Conservation (phyloP, 2,329 filamentous ascomycete genomes). For the Cercospora sojina region DNA sequence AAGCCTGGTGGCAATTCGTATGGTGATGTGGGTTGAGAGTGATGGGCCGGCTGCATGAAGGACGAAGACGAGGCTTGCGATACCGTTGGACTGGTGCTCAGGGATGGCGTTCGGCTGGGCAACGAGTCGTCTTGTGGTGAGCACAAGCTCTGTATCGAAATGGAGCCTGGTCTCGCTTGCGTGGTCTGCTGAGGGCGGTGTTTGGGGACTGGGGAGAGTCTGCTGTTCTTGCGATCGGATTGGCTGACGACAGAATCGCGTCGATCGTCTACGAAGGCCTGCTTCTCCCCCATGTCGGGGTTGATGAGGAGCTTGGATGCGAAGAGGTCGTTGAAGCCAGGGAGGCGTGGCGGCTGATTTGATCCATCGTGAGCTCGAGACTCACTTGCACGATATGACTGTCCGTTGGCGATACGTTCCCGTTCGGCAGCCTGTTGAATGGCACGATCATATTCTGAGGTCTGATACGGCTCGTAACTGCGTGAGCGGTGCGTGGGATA, state of each 20-base stretch:
- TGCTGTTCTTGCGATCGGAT: background rate
- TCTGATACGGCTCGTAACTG: conserved; percentile 11
- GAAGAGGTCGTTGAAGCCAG: conserved; percentile 19
- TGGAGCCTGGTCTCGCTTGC: background rate
- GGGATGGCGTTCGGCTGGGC: background rate
- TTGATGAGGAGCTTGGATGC: conserved; percentile 18
- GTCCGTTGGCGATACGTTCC: background rate
- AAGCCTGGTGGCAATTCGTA: conserved; percentile 6
- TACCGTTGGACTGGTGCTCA: conserved; percentile 3
- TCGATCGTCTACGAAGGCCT: background rate
- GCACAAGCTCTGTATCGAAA: conserved; percentile 13
- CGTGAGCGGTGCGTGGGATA: background rate
- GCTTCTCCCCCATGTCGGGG: background rate
- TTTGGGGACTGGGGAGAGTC: background rate
- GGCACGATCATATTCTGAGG: conserved; percentile 11
- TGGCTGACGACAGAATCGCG: conserved; percentile 6
- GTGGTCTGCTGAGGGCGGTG: background rate
- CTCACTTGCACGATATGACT: background rate
- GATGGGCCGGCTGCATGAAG: background rate
- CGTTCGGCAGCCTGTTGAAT: conserved; percentile 6
- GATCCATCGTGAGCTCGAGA: background rate
- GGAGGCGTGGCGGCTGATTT: conserved; percentile 4
- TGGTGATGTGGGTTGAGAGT: conserved; percentile 9
- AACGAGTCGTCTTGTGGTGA: background rate
- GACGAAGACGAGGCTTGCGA: conserved; percentile 5